phyloP scores from a whole-genome alignment of 73 alveolate genomes.

The Paraurostyla sp. region DNA sequence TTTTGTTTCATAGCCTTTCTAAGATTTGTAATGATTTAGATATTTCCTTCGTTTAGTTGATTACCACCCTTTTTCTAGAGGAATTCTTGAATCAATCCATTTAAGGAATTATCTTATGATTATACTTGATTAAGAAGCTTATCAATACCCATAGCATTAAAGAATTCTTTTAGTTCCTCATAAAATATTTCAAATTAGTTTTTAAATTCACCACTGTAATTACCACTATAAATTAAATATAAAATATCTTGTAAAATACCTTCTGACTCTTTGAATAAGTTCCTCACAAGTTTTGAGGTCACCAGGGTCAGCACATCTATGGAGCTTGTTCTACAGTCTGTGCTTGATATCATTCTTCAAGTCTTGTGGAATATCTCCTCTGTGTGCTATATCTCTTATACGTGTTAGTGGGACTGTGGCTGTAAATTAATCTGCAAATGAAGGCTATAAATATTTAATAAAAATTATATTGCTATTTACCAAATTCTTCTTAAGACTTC shows the following conservation, averaged over 20 bases:
- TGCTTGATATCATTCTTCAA: slow-evolving; percentile 87
- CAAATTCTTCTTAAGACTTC: slow-evolving; percentile 80
- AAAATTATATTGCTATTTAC: no score
- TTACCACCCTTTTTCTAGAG: background rate
- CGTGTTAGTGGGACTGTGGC: slow-evolving; percentile 95
- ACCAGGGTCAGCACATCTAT: slow-evolving; percentile 96
- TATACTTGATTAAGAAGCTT: slow-evolving; percentile 63
- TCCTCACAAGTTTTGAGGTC: slow-evolving; percentile 91
- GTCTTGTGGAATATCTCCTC: slow-evolving; percentile 95
- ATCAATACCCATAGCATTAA: slow-evolving; percentile 88
- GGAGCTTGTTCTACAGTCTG: slow-evolving; percentile 94
- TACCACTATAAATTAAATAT: slow-evolving; percentile 58
- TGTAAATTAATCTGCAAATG: slow-evolving; percentile 91
- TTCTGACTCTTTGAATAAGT: slow-evolving; percentile 84
- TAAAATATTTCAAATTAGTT: slow-evolving; percentile 84
- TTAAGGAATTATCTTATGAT: background rate
- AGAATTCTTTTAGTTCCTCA: slow-evolving; percentile 93
- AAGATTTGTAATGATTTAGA: background rate
- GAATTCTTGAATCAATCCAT: slow-evolving; percentile 22
- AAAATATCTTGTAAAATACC: slow-evolving; percentile 71
- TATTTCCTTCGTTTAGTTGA: background rate
- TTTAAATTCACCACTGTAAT: slow-evolving; percentile 88
- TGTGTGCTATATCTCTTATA: slow-evolving; percentile 97
- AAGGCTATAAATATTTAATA: slow-evolving; percentile 85
- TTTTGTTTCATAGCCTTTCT: background rate